A percentile compares a stretch with the other conserved stretches of the same genome.
phyloP scores from a whole-genome alignment of 768 basidiomycete species.

The Leccinum barrowsii region DNA sequence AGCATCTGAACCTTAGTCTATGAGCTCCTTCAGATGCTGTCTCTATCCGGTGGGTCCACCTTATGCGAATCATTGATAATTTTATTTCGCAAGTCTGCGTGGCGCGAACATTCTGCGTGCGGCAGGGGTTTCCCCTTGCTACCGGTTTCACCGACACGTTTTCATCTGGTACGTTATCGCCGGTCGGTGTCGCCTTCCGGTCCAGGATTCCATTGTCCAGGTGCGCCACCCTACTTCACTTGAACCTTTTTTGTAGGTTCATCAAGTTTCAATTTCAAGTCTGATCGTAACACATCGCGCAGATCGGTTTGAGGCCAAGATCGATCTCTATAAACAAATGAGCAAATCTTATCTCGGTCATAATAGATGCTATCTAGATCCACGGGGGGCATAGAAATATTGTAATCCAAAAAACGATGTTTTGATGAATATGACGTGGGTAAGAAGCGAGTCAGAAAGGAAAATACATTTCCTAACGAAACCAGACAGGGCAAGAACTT shows the following conservation, averaged over 20 bases:
- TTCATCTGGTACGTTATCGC: not conserved
- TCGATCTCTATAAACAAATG: not conserved
- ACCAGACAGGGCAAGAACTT: not conserved
- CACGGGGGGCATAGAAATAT: not conserved
- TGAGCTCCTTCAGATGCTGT: not conserved
- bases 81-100: not conserved
- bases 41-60: not conserved
- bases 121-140: not conserved
- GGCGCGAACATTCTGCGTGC: not conserved
- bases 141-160: not conserved
- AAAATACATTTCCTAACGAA: not conserved
- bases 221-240: not conserved
- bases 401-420: not conserved
- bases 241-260: not conserved
- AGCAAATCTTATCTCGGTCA: conserved; percentile 1
- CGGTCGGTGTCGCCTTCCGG: not conserved
- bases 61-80: not conserved
- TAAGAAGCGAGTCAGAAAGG: not conserved
- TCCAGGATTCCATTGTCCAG: not conserved
- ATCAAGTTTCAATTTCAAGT: not conserved
- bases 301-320: not conserved
- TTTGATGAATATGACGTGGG: not conserved
- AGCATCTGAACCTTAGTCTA: not conserved
- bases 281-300: not conserved
- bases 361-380: not conserved